Percentiles rank a stretch among this genome's conserved stretches.
phyloP scores from a whole-genome alignment of 371 early-diverging fungal species.

The Lichtheimia corymbifera region DNA sequence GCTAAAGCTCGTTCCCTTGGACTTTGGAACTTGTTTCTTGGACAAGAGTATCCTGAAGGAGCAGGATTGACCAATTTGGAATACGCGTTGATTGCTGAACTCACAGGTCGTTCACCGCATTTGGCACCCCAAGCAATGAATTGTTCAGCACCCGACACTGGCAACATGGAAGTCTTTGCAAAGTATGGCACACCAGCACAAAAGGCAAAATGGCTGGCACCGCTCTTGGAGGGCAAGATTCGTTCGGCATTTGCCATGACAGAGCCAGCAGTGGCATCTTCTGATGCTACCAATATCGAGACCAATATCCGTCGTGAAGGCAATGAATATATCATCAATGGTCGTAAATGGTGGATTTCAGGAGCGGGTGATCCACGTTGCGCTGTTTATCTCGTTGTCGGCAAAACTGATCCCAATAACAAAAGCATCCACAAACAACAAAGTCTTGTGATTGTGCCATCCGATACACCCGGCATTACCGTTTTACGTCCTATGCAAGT shows the following conservation, averaged over 20 bases:
- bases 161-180: constrained; percentile 98
- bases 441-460: constrained; percentile 88
- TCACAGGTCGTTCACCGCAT: constrained; percentile 76
- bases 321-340: constrained; percentile 84
- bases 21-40: constrained; percentile 95
- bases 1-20: constrained; percentile 84
- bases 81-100: constrained; percentile 88
- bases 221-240: constrained; percentile 88
- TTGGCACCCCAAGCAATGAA: constrained; percentile 89
- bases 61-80: constrained; percentile 93
- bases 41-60: constrained; percentile 73
- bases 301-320: constrained; percentile 71
- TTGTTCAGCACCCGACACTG: constrained; percentile 95
- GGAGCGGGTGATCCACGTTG: constrained; percentile 94
- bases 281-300: constrained; percentile 96
- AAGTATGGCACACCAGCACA: constrained; percentile 91
- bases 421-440: constrained; percentile 82
- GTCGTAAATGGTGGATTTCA: constrained; percentile 96
- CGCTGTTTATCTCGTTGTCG: constrained; percentile 87
- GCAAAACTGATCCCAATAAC: constrained; percentile 79
- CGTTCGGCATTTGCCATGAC: constrained; percentile 99
- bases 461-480: constrained; percentile 82
- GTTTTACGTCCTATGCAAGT: constrained; percentile 86
- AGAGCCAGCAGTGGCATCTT: constrained; percentile 90
- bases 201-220: constrained; percentile 83